Conservation (phyloP, 768 basidiomycete species). For the Suillus cothurnatus region DNA sequence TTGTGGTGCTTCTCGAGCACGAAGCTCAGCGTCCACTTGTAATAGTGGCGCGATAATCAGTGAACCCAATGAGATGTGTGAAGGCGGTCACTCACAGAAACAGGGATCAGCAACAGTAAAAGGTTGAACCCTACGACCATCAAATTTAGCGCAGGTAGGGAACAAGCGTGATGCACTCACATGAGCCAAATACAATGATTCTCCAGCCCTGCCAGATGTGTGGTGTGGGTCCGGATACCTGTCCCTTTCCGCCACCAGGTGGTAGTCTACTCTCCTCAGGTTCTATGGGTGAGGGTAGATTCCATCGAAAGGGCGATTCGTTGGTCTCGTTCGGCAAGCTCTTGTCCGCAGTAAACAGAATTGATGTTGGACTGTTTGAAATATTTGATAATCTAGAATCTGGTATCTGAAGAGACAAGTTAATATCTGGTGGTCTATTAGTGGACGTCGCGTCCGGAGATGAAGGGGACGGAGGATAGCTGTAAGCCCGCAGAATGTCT, state of each 20-base stretch:
- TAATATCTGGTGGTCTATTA: neutral
- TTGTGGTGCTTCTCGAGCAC: constrained; percentile 50
- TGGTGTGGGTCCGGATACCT: constrained; percentile 12
- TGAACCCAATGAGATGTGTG: neutral
- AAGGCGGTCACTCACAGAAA: constrained; percentile 52
- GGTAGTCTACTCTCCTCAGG: constrained; percentile 10
- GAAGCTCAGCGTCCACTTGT: constrained; percentile 58
- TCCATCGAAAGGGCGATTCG: constrained; percentile 36
- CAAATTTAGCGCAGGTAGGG: neutral
- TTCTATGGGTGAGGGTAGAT: constrained; percentile 23
- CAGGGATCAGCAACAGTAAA: constrained; percentile 64
- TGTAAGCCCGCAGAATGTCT: constrained; percentile 28
- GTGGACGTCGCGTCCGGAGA: constrained; percentile 3
- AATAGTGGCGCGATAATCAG: constrained; percentile 4
- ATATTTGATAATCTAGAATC: constrained; percentile 26
- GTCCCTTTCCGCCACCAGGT: constrained; percentile 4
- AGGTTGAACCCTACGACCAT: constrained; percentile 64
- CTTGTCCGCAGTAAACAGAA: constrained; percentile 25
- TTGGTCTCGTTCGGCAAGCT: constrained; percentile 21
- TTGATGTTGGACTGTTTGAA: constrained; percentile 25
- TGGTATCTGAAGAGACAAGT: constrained; percentile 11
- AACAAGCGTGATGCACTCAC: constrained; percentile 37
- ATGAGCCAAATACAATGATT: constrained; percentile 55
- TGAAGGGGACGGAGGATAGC: constrained; percentile 12
- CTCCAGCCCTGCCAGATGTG: constrained; percentile 53